A percentile compares a stretch with the other conserved stretches of the same genome.
Conservation (phyloP, 2,329 filamentous ascomycete species). For the Septoria petroselini region DNA sequence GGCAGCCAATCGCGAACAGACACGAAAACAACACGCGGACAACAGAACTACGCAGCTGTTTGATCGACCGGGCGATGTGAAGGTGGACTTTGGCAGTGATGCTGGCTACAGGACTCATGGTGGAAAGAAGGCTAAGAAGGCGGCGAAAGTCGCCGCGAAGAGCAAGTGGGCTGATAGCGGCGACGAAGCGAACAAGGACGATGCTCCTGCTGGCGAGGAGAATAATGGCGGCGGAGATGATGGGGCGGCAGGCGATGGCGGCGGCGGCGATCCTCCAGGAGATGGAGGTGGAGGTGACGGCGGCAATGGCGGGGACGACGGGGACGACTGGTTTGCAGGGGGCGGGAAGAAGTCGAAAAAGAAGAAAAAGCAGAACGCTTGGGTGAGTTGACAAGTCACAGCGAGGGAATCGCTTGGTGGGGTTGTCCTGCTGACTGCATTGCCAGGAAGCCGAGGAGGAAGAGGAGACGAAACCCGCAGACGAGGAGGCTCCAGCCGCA, state of each 20-base stretch:
- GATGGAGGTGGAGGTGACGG: constrained; percentile 35
- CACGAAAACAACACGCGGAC: constrained; percentile 9
- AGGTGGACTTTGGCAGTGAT: constrained; percentile 58
- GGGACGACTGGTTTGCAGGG: constrained; percentile 37
- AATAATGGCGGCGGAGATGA: constrained; percentile 38
- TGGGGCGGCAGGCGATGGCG: constrained; percentile 30
- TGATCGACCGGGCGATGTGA: constrained; percentile 28
- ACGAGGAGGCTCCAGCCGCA: constrained; percentile 35
- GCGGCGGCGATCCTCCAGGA: constrained; percentile 32
- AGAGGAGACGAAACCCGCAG: constrained; percentile 40
- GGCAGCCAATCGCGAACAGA: constrained; percentile 11
- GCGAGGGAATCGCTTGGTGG: constrained; percentile 35
- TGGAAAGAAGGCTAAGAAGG: constrained; percentile 51
- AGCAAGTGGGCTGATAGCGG: constrained; percentile 46
- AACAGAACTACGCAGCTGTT: constrained; percentile 6
- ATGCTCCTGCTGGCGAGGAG: constrained; percentile 37
- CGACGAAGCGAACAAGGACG: constrained; percentile 47
- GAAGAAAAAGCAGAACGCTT: constrained; percentile 33
- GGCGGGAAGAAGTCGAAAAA: constrained; percentile 43
- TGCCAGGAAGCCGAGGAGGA: constrained; percentile 38
- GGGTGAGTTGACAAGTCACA: constrained; percentile 28
- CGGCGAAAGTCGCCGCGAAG: constrained; percentile 39
- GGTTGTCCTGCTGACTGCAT: constrained; percentile 4
- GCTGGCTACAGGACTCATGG: constrained; percentile 52
- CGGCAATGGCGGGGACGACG: constrained; percentile 37